phyloP scores from a whole-genome alignment of 129 eudicot species.

The Smallanthus sonchifolius region DNA sequence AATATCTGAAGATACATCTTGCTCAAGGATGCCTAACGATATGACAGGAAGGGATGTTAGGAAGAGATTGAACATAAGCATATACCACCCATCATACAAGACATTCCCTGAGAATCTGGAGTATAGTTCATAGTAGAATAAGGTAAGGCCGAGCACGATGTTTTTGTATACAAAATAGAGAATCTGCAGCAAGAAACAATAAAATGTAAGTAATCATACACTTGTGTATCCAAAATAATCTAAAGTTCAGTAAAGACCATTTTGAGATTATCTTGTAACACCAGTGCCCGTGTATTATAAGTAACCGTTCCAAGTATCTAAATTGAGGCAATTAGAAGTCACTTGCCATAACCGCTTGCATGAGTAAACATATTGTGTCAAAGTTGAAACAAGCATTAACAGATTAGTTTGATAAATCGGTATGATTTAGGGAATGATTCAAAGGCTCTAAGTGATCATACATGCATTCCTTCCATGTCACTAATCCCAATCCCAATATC shows the following conservation, averaged over 20 bases:
- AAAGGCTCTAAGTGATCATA: slow-evolving; percentile 3
- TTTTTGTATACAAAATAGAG: too few species aligned
- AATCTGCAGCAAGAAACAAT: too few species aligned
- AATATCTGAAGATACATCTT: too few species aligned
- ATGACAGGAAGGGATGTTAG: too few species aligned
- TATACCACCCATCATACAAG: too few species aligned
- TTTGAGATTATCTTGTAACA: slow-evolving; percentile 60
- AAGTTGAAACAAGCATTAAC: neutral
- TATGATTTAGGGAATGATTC: neutral
- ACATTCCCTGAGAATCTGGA: slow-evolving; percentile 44
- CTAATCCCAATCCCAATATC: slow-evolving; percentile 58
- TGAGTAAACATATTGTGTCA: slow-evolving; percentile 1
- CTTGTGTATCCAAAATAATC: too few species aligned
- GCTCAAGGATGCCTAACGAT: too few species aligned
- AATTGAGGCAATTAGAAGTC: slow-evolving; percentile 55
- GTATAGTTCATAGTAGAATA: slow-evolving; percentile 51
- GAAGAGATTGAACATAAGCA: too few species aligned
- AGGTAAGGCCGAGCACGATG: too few species aligned
- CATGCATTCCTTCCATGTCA: slow-evolving; percentile 73
- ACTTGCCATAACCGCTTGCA: slow-evolving; percentile 64
- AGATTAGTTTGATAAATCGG: neutral
- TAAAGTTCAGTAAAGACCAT: slow-evolving; percentile 26
- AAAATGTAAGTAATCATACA: too few species aligned
- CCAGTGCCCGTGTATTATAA: slow-evolving; percentile 61
- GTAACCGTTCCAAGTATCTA: slow-evolving; percentile 50